A percentile compares a stretch with the other conserved stretches of the same genome.
Evolutionary conservation across 2,329 filamentous ascomycete genomes (phyloP).

Genomic region (Aspergillus japonicus): DNA sequence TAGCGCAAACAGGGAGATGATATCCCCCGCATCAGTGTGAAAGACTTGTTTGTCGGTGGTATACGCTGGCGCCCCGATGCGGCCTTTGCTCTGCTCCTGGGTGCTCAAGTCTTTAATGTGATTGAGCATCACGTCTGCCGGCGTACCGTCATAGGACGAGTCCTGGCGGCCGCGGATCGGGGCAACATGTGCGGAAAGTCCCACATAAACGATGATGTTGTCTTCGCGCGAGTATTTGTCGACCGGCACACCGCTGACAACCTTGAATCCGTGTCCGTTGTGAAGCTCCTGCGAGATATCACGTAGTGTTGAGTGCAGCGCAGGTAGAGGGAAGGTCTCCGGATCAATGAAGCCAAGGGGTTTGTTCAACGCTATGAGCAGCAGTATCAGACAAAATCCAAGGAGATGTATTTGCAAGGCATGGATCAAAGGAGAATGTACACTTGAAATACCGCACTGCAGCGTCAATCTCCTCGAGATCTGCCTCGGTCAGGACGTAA

Average conservation of each 20-base stretch:
- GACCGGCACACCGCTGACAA: conserved; percentile 45
- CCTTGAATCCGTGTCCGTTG: conserved; percentile 45
- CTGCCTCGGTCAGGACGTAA: conserved; percentile 35
- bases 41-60: conserved; percentile 49
- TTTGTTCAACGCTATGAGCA: conserved; percentile 27
- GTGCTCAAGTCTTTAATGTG: conserved; percentile 63
- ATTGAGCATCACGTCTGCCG: conserved; percentile 52
- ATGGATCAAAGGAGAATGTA: conserved; percentile 9
- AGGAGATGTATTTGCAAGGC: not conserved
- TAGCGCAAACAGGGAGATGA: conserved; percentile 52
- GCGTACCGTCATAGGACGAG: conserved; percentile 27
- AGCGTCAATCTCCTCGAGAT: conserved; percentile 46
- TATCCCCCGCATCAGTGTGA: conserved; percentile 57
- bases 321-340: conserved; percentile 47
- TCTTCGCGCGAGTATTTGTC: conserved; percentile 37
- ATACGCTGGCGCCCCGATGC: conserved; percentile 46
- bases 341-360: conserved; percentile 44
- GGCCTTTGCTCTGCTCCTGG: conserved; percentile 21
- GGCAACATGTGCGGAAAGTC: conserved; percentile 46
- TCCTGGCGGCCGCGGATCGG: conserved; percentile 44
- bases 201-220: conserved; percentile 45
- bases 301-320: conserved; percentile 33
- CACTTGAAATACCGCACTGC: conserved; percentile 46
- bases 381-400: conserved; percentile 5
- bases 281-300: conserved; percentile 40